Percentiles rank a stretch among this genome's conserved stretches.
Evolutionary conservation across 768 basidiomycete species (phyloP).

Genomic region (Lactarius hatsudake): DNA sequence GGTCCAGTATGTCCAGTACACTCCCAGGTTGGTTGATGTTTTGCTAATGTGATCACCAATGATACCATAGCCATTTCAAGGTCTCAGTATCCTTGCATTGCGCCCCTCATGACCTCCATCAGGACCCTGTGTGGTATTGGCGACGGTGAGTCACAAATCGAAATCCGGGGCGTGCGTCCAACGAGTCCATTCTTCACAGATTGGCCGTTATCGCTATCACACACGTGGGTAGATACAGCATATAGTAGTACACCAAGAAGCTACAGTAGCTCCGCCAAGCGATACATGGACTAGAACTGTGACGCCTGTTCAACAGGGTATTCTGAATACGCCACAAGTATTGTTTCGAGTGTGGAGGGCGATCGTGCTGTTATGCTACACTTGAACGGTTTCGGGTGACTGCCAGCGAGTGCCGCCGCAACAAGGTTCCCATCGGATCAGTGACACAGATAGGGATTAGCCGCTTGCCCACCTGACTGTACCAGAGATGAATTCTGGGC

Average conservation of each 20-base stretch:
- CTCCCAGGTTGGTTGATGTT: too few relatives aligned
- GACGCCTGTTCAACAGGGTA: conserved; percentile 1
- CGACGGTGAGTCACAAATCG: not conserved
- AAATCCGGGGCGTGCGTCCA: not conserved
- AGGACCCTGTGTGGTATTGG: too few relatives aligned
- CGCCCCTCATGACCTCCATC: too few relatives aligned
- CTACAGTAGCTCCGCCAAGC: not conserved
- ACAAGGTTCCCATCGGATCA: not conserved
- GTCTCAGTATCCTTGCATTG: too few relatives aligned
- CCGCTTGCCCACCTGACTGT: conserved; percentile 13
- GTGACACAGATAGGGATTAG: too few relatives aligned
- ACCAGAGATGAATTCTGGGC: conserved; percentile 10
- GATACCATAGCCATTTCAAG: too few relatives aligned
- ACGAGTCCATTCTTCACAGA: not conserved
- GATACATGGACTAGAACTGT: not conserved
- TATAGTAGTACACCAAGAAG: not conserved
- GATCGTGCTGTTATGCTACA: conserved; percentile 9
- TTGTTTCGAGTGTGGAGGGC: not conserved
- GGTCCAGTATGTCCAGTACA: too few relatives aligned
- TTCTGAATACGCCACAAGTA: conserved; percentile 1
- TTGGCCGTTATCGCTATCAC: not conserved
- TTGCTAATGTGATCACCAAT: too few relatives aligned
- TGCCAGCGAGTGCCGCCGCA: not conserved
- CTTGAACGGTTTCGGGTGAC: conserved; percentile 19
- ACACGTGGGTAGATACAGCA: not conserved